These are phyloP conservation scores for Emericellopsis terricola DNA, from an alignment of 495 filamentous ascomycete species.

Conservation along the genomic window DNA sequence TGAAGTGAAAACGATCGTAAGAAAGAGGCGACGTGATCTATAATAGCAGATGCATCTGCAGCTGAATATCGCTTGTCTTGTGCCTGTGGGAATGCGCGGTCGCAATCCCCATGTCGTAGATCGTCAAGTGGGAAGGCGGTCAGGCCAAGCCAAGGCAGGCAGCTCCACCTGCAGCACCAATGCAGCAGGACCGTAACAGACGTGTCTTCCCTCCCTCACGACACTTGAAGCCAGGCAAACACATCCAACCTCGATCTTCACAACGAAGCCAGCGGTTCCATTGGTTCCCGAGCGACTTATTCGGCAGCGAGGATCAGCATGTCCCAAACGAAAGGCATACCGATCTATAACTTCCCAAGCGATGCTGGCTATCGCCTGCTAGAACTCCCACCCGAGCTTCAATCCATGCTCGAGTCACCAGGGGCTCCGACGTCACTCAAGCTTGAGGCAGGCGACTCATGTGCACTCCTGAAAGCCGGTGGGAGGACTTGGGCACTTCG, in stretches of 20 bases:
- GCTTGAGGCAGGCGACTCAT: slow-evolving; percentile 43
- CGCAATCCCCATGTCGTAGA: no score
- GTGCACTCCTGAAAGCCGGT: slow-evolving; percentile 56
- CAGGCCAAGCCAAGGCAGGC: no score
- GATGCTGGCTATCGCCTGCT: slow-evolving; percentile 53
- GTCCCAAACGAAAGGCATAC: slow-evolving; percentile 38
- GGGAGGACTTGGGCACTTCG: slow-evolving; percentile 59
- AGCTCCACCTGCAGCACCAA: background rate
- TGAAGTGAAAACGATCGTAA: no score
- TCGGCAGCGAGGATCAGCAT: slow-evolving; percentile 13
- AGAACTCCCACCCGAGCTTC: slow-evolving; percentile 63
- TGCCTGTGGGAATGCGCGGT: no score
- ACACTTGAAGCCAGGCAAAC: background rate
- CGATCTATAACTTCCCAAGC: slow-evolving; percentile 41
- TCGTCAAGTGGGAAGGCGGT: no score
- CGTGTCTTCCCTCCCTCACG: background rate
- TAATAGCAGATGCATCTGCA: no score
- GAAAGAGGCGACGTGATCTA: no score
- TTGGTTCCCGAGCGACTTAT: no score
- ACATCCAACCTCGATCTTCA: background rate
- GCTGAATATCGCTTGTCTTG: no score
- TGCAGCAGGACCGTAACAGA: no score
- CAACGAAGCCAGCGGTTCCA: no score
- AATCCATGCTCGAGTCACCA: slow-evolving; percentile 42
- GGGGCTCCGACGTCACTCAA: slow-evolving; percentile 45